phyloP scores from a whole-genome alignment of 2,329 filamentous ascomycete genomes.

The Akanthomyces dipterigenus region DNA sequence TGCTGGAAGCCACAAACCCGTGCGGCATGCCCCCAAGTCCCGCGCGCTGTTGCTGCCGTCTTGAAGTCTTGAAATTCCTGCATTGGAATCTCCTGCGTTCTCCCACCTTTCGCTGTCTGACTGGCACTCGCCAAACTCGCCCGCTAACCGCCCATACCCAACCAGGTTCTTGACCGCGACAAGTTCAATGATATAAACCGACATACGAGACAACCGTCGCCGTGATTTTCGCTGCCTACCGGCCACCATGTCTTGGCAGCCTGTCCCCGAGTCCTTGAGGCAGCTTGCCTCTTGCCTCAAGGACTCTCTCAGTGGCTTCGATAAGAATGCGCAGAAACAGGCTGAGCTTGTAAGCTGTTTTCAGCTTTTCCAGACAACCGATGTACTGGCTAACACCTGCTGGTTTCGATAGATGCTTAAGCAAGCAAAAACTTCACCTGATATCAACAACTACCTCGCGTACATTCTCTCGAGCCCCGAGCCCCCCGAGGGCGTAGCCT shows the following conservation, averaged over 20 bases:
- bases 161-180: conserved; percentile 13
- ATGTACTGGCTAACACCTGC: conserved; percentile 18
- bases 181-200: conserved; percentile 5
- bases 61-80: background rate
- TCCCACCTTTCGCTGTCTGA: background rate
- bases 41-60: background rate
- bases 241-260: conserved; percentile 81
- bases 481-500: conserved; percentile 52
- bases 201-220: background rate
- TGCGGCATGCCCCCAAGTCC: background rate
- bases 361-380: conserved; percentile 2
- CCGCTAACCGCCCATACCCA: background rate
- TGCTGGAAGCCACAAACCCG: background rate
- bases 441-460: conserved; percentile 95
- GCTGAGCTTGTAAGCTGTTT: conserved; percentile 66
- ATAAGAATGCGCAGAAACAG: conserved; percentile 76
- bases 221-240: background rate
- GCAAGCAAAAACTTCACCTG: conserved; percentile 80
- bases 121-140: background rate
- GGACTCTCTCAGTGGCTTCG: conserved; percentile 82
- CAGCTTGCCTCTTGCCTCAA: conserved; percentile 85
- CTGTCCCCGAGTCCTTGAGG: conserved; percentile 75
- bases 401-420: conserved; percentile 67
- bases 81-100: background rate
- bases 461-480: conserved; percentile 75